phyloP scores from a whole-genome alignment of 129 eudicot species.

The Pseudognaphalium luteoalbum region DNA sequence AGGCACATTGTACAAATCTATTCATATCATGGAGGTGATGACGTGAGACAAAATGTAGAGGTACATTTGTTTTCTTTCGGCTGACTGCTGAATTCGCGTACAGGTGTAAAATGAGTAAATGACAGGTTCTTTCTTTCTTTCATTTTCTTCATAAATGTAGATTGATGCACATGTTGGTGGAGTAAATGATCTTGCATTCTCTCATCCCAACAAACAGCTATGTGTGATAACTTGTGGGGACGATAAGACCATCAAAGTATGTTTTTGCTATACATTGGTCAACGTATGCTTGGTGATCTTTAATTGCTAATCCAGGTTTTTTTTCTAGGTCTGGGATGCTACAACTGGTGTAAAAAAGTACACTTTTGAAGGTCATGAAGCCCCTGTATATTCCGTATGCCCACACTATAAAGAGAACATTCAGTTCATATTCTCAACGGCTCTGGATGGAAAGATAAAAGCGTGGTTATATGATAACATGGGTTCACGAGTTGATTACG shows the following conservation, averaged over 20 bases:
- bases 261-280: background rate
- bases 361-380: slow-evolving; percentile 87
- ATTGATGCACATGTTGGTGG: slow-evolving; percentile 94
- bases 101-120: slow-evolving; percentile 2
- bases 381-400: slow-evolving; percentile 87
- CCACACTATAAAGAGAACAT: slow-evolving; percentile 87
- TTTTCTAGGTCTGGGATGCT: slow-evolving; percentile 80
- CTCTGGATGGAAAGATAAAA: slow-evolving; percentile 86
- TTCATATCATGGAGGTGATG: slow-evolving; percentile 73
- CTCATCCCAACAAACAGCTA: slow-evolving; percentile 87
- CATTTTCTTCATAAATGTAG: slow-evolving; percentile 28
- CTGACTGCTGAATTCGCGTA: background rate
- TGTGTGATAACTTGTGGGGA: slow-evolving; percentile 93
- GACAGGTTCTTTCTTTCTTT: background rate
- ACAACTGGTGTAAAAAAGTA: slow-evolving; percentile 62
- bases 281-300: background rate
- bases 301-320: slow-evolving; percentile 8
- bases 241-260: slow-evolving; percentile 83
- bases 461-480: slow-evolving; percentile 92
- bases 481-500: slow-evolving; percentile 89
- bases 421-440: slow-evolving; percentile 91
- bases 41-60: slow-evolving; percentile 77
- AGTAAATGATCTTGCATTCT: slow-evolving; percentile 89
- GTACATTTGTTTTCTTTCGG: slow-evolving; percentile 31
- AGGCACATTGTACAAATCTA: slow-evolving; percentile 86